Base-by-base conservation (phyloP, 75 land plant species). In the Pinus tabuliformis region DNA sequence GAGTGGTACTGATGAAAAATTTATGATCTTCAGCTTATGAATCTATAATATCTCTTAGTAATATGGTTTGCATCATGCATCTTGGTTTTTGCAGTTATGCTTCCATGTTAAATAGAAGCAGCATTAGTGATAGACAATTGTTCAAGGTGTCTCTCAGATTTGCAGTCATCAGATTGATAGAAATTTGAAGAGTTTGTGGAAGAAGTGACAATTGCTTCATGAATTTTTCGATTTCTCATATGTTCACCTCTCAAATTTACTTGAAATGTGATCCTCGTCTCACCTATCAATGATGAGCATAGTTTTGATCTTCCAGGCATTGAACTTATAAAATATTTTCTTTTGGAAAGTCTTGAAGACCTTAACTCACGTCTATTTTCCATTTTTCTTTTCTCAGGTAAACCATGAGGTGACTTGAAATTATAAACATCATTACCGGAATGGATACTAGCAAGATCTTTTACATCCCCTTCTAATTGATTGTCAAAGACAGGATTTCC, bases 381-480 rank as follows among this genome's bases (percentile, higher is more conserved):
- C 42, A 14, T 73, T 26, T 11, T 30, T n/a, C 58, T 58, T 22
- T 58, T 49, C 33, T 79, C 80, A 62, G 5, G 45, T 60, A 13
- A 76, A 28, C 71, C 49, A 13, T 62, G 13, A 24, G 73, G 62
- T 74, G 65, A 63, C 57, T 56, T 78, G 6, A 11, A 14, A 14
- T 22, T 37, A 45, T 62, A 82, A 68, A 63, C 26, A 20, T 68
- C 37, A 59, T 56, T 57, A 37, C 6, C 20, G 22, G 64, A 76
- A 71, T 42, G 72, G 15, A 62, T 72, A 54, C 54, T 80, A 42
- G 79, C 80, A 20, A 76, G 79, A 70, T 80, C 75, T 75, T 79
- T 72, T 52, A 77, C 89, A 80, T 85, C 87, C 39, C 73, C 78
- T 66, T 60, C 71, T 24, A 76, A 33, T 52, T 59, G 75, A 28